A percentile compares a stretch with the other conserved stretches of the same genome.
Evolutionary conservation across 2,329 filamentous ascomycete species (phyloP).

Genomic region (Lasiodiplodia sp.): DNA sequence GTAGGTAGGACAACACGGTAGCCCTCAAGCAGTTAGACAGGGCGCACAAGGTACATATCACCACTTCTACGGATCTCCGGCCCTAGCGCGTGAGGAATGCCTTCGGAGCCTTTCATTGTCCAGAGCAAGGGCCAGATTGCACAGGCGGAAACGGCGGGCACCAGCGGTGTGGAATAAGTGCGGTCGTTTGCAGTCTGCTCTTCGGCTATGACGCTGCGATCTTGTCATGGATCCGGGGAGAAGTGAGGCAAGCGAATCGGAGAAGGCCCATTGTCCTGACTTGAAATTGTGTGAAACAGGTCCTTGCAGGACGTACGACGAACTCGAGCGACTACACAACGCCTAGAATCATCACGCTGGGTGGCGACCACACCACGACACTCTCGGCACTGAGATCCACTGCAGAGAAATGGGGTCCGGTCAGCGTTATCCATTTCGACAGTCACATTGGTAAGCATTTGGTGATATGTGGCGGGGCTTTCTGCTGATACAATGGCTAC

Average conservation of each 20-base stretch:
- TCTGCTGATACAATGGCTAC: conserved; percentile 16
- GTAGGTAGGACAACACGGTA: conserved; percentile 58
- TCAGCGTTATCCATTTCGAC: conserved; percentile 67
- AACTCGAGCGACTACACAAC: conserved; percentile 54
- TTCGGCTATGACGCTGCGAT: background rate
- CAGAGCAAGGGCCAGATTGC: background rate
- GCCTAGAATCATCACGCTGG: conserved; percentile 61
- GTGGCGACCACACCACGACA: conserved; percentile 65
- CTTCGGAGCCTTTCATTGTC: conserved; percentile 11
- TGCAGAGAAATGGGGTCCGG: conserved; percentile 58
- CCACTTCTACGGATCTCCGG: background rate
- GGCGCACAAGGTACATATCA: conserved; percentile 55
- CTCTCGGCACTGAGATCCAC: conserved; percentile 60
- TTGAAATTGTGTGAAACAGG: conserved; percentile 35
- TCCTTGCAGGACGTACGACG: conserved; percentile 56
- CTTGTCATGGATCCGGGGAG: conserved; percentile 11
- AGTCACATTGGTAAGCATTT: conserved; percentile 53
- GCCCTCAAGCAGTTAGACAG: conserved; percentile 62
- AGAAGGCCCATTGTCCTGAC: conserved; percentile 2
- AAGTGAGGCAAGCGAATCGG: background rate
- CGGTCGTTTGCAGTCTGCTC: background rate
- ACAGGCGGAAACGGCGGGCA: background rate
- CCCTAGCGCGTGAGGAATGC: background rate
- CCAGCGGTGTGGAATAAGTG: background rate
- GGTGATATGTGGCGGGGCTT: background rate